phyloP scores from a whole-genome alignment of 23 red algal genomes.

The Chondrus crispus region DNA sequence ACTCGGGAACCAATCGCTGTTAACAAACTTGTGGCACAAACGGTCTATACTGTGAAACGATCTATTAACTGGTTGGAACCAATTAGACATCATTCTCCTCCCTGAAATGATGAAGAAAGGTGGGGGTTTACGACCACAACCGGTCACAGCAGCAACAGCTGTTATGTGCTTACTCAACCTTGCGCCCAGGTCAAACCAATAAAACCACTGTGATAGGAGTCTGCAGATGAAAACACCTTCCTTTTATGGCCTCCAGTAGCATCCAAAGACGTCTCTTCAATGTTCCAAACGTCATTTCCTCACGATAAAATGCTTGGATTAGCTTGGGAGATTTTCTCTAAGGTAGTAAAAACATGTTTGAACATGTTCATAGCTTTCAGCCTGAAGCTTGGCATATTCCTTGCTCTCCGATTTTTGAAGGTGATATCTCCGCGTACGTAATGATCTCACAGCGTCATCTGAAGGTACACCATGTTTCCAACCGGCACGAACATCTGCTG shows the following conservation, averaged over 20 bases:
- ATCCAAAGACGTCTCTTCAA: constrained; percentile 16
- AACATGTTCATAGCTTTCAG: neutral
- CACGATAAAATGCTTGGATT: neutral
- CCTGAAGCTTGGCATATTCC: neutral
- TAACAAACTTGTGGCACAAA: neutral
- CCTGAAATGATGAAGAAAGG: constrained; percentile 27
- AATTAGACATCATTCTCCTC: neutral
- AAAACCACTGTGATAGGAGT: neutral
- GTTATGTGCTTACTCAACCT: constrained; percentile 14
- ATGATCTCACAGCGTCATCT: neutral
- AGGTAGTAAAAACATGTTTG: constrained; percentile 17
- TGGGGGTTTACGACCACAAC: neutral
- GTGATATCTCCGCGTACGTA: neutral
- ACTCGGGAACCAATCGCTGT: neutral
- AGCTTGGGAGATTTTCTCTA: neutral
- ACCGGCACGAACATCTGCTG: neutral
- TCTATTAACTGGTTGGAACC: too few species aligned
- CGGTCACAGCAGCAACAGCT: constrained; percentile 2
- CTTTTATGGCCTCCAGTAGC: neutral
- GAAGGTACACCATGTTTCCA: neutral
- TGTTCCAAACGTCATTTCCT: neutral
- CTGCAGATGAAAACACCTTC: neutral
- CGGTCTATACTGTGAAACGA: too few species aligned
- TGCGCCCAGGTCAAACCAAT: neutral
- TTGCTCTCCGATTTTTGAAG: constrained; percentile 12